Evolutionary conservation across 495 filamentous ascomycete genomes (phyloP), one percentile per base, ranked within the genome.

Genomic region (Delitschia confertaspora): DNA sequence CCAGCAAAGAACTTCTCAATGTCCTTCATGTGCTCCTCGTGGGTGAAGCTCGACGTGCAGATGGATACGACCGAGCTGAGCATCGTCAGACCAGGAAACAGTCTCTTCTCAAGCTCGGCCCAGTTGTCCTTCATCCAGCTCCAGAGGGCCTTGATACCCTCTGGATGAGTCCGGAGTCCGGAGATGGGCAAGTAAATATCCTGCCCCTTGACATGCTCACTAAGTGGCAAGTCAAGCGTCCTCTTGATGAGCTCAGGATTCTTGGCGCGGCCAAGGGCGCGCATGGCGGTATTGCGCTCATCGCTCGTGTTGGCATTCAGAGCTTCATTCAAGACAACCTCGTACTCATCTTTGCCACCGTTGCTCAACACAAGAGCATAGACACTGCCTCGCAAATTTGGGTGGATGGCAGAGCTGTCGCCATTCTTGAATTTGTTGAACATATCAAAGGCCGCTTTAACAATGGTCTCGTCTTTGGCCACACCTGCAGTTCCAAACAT

Each of bases 221-320:
- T 76, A 45, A 84, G 71, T 31, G 88, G 76, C 24, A 94, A 68
- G 6, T 64, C 70, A 13, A 98, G 74, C 2, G 88, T 89, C 42
- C 78, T 76, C 61, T 86, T 63, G 64, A 95, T 89, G 33, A 95
- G 78, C 37, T 78, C 74, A 10, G 83, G 77, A 32, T 80, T 69
- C 50, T 82, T 80, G 22, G 85, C 78, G 38, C 86, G 76, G 34
- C 91, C 88, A 6, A 98, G 72, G 47, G 76, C 78, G 50, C 91
- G 84, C 24, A 98, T 75, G 0, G 89, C 88, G n/a, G 87, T 91
- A 58, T 93, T 94, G 64, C 88, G 85, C 71, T 96, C 89, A 58
- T 95, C 89, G 35, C 80, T 83, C 61, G 83, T 93, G 36, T 71
- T 76, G n/a, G 85, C 87, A n/a, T 74, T 76, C 47, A 75, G 80